These are phyloP conservation scores for Gnomoniopsis smithogilvyi DNA, from an alignment of 2,329 filamentous ascomycete species.

Conservation along the genomic window DNA sequence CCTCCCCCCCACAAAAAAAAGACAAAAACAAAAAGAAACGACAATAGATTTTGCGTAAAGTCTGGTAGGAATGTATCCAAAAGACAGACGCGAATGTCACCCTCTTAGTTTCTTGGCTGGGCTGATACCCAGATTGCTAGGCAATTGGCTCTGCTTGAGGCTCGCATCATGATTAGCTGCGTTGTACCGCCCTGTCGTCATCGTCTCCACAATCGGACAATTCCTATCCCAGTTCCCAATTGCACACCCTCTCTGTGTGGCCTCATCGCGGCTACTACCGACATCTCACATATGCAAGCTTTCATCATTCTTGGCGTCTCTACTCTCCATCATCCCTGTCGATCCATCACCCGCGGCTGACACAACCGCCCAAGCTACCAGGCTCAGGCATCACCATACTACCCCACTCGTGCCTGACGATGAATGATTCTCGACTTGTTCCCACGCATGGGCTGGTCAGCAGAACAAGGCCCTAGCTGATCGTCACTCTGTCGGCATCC, in stretches of 20 bases:
- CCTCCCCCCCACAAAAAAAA: too few relatives aligned
- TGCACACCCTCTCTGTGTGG: background rate
- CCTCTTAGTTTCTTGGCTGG: too few relatives aligned
- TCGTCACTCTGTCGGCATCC: background rate
- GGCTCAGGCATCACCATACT: background rate
- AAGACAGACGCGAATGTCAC: too few relatives aligned
- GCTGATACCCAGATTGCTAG: too few relatives aligned
- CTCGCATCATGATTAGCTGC: too few relatives aligned
- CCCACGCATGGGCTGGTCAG: background rate
- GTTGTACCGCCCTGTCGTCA: background rate
- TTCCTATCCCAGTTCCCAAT: background rate
- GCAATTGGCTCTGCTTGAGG: too few relatives aligned
- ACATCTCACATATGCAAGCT: background rate
- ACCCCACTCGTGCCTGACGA: background rate
- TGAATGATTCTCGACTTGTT: background rate
- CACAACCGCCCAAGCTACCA: background rate
- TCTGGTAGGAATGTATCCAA: too few relatives aligned
- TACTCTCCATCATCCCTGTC: background rate
- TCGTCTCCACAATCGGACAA: background rate
- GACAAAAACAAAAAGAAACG: too few relatives aligned
- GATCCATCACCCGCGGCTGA: background rate
- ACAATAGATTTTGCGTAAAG: too few relatives aligned
- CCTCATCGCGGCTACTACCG: too few relatives aligned
- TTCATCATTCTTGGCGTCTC: constrained; percentile 1
- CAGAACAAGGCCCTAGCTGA: background rate